Evolutionary conservation across 2,329 filamentous ascomycete genomes (phyloP).

Genomic region (Diaporthe longicolla): DNA sequence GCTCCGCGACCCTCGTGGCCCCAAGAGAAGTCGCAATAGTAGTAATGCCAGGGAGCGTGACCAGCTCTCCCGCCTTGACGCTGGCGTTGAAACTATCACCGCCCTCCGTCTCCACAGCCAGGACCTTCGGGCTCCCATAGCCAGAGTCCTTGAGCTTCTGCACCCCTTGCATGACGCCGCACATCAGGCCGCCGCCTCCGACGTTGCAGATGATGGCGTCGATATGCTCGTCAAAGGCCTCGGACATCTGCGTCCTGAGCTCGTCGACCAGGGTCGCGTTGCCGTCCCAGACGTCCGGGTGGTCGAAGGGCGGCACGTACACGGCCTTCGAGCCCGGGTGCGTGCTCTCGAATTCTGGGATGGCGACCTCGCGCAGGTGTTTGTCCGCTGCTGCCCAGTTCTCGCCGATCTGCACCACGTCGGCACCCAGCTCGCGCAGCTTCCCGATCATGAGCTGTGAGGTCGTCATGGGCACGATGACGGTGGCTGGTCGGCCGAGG

Average conservation of each 20-base stretch:
- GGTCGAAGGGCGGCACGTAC: conserved; percentile 77
- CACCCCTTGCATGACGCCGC: conserved; percentile 76
- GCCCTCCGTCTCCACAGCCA: conserved; percentile 81
- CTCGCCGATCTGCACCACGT: conserved; percentile 76
- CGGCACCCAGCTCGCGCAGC: conserved; percentile 73
- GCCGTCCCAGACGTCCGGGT: conserved; percentile 76
- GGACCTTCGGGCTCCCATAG: conserved; percentile 58
- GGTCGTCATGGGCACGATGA: conserved; percentile 78
- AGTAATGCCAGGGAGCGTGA: conserved; percentile 78
- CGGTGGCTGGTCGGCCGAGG: conserved; percentile 74
- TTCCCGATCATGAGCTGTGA: conserved; percentile 77
- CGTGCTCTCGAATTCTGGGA: conserved; percentile 59
- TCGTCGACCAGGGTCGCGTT: conserved; percentile 69
- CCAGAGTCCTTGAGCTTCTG: conserved; percentile 54
- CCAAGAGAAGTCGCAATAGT: conserved; percentile 80
- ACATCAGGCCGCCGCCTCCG: conserved; percentile 79
- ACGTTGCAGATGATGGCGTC: conserved; percentile 79
- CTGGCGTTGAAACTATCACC: conserved; percentile 75
- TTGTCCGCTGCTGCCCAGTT: conserved; percentile 79
- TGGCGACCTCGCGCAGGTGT: conserved; percentile 65
- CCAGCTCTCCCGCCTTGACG: conserved; percentile 65
- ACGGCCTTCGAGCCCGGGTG: conserved; percentile 59
- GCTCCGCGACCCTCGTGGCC: conserved; percentile 73
- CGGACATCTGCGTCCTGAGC: conserved; percentile 53
- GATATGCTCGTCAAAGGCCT: conserved; percentile 50